phyloP scores from a whole-genome alignment of 2,329 filamentous ascomycete species.

The Fusarium ambrosium region DNA sequence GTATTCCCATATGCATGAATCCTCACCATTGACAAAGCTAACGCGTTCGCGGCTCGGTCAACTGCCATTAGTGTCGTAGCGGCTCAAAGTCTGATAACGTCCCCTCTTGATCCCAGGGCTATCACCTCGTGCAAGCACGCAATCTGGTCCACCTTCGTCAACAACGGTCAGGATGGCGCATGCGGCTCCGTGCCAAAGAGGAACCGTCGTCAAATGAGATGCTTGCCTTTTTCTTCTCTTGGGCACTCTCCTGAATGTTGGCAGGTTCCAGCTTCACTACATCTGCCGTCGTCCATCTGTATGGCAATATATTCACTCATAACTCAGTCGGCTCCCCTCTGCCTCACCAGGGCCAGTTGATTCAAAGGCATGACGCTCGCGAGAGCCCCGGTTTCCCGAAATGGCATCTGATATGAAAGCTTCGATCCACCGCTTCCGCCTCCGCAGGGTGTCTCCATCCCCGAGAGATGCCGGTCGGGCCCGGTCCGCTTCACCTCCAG shows the following conservation, averaged over 20 bases:
- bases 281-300: neutral
- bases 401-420: conserved; percentile 48
- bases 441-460: conserved; percentile 45
- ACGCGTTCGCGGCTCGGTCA: conserved; percentile 5
- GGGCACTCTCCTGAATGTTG: conserved; percentile 1
- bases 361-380: conserved; percentile 19
- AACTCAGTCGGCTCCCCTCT: neutral
- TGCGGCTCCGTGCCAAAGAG: conserved; percentile 9
- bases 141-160: conserved; percentile 43
- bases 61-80: conserved; percentile 11
- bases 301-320: neutral
- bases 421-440: conserved; percentile 46
- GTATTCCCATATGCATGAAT: neutral
- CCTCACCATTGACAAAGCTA: neutral
- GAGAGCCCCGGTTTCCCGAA: conserved; percentile 26
- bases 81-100: conserved; percentile 16
- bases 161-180: conserved; percentile 31
- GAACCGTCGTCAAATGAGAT: conserved; percentile 11
- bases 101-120: conserved; percentile 1
- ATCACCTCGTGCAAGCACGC: conserved; percentile 41
- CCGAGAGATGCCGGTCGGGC: conserved; percentile 40
- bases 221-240: neutral
- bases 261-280: neutral
- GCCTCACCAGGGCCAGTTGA: conserved; percentile 7
- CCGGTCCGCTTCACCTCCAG: conserved; percentile 47